Evolutionary conservation across 306 rosid species (phyloP), one percentile per base, ranked within the genome.

Genomic region (Quercus cerris): DNA sequence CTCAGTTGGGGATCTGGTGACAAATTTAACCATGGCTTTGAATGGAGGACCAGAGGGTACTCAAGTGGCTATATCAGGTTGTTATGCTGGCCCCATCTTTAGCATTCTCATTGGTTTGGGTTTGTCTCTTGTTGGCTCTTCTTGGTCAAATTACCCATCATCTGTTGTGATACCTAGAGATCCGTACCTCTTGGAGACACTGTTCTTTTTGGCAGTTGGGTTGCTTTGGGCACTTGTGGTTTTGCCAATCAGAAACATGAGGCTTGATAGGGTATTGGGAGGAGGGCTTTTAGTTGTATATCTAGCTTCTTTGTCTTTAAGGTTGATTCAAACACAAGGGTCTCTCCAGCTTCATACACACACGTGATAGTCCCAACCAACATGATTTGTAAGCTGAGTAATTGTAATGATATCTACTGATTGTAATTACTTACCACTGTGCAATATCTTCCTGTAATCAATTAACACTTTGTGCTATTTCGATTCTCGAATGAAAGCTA

Each of bases 41-140:
- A 55, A 83, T 58, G 88, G 86, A 25, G 91, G 89, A 54, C 61
- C 85, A 33, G 83, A 85, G 73, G 91, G 89, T 67, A 78, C 83
- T 57, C 91, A 88, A 27, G 77, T 81, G 56, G 91, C 91, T 30
- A 81, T 88, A 63, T 83, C 91, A 57, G 91, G 91, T 2, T 88
- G 91, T 55, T 88, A 85, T 85, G 91, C 91, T 57, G 88, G 91
- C 33, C 91, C 91, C 67, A 88, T 88, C 20, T 85, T 88, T 54
- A 88, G 75, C 19, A 83, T 38, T 74, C 85, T 85, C 4, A 18
- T 88, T 78, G 91, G 91, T 27, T 81, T 88, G 56, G 91, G 91
- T 6, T 77, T 85, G 73, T 85, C 88, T 30, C 87, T 88, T 80
- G 70, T 81, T 4, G 41, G 51, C 31, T 35, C 86, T 6, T 51